Evolutionary conservation across 345 rosid genomes (phyloP).

Genomic region (Salix viminalis): DNA sequence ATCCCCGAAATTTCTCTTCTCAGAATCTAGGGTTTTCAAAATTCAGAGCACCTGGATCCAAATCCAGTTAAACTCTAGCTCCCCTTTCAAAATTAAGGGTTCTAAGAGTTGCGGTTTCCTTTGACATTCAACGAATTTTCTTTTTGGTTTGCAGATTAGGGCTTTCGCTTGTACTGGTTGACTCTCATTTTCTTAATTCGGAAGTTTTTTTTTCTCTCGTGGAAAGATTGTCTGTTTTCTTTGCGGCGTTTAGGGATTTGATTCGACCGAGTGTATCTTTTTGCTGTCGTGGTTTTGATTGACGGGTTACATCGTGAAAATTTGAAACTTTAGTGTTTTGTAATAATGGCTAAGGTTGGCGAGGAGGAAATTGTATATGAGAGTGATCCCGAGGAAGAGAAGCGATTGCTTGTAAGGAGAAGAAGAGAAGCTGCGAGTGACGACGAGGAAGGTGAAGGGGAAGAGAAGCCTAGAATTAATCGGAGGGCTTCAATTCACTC

Average conservation of each 20-base stretch:
- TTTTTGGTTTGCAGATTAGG: not conserved
- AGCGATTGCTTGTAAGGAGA: constrained; percentile 58
- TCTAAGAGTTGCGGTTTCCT: constrained; percentile 1
- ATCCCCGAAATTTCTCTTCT: not conserved
- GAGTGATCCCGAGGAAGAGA: constrained; percentile 86
- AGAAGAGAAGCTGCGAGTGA: constrained; percentile 84
- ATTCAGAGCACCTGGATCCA: constrained; percentile 2
- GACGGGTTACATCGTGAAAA: not conserved
- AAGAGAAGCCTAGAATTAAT: constrained; percentile 29
- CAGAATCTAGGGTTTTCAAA: constrained; percentile 15
- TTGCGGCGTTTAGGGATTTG: not conserved
- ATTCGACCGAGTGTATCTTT: not conserved
- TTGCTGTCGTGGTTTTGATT: not conserved
- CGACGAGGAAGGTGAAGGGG: constrained; percentile 59
- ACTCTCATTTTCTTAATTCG: not conserved
- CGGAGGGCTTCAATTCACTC: constrained; percentile 45
- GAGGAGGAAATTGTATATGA: constrained; percentile 64
- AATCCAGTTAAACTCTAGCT: not conserved
- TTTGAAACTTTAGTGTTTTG: not conserved
- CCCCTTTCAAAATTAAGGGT: not conserved
- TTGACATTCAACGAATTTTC: not conserved
- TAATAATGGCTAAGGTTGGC: constrained; percentile 43
- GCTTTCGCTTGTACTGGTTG: not conserved
- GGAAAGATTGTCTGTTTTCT: not conserved
- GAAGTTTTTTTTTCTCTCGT: not conserved